Conservation (phyloP, 495 filamentous ascomycete genomes). For the Beverwykella pulmonaria region DNA sequence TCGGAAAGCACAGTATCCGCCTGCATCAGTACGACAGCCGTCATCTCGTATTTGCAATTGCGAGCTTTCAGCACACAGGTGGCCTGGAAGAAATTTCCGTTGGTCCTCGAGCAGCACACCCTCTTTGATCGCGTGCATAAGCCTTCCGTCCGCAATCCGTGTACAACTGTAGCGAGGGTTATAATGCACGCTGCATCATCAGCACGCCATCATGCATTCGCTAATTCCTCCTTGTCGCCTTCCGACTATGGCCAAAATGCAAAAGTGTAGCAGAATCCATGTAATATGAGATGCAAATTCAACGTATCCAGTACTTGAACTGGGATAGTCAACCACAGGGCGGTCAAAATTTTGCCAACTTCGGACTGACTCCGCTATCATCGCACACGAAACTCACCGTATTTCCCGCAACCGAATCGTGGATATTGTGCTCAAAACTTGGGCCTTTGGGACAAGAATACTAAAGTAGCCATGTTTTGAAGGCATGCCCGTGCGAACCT, state of each 20-base stretch:
- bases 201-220: constrained; percentile 11
- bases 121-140: constrained; percentile 16
- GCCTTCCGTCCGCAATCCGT: constrained; percentile 4
- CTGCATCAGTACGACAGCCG: constrained; percentile 5
- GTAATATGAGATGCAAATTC: background rate
- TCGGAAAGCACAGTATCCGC: background rate
- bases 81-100: background rate
- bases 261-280: constrained; percentile 6
- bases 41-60: constrained; percentile 9
- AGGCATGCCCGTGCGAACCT: background rate
- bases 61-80: background rate
- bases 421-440: background rate
- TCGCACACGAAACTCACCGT: constrained; percentile 27
- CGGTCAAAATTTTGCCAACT: background rate
- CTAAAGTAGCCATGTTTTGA: background rate
- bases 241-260: background rate
- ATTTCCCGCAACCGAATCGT: constrained; percentile 15
- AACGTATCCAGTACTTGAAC: too few relatives aligned
- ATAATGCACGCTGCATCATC: constrained; percentile 5
- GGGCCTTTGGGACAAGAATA: background rate
- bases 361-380: background rate
- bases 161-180: background rate
- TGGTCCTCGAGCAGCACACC: constrained; percentile 1
- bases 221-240: background rate
- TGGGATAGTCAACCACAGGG: background rate